These are phyloP conservation scores for Alternaria rosae DNA, from an alignment of 2,329 filamentous ascomycete species.

Conservation along the genomic window DNA sequence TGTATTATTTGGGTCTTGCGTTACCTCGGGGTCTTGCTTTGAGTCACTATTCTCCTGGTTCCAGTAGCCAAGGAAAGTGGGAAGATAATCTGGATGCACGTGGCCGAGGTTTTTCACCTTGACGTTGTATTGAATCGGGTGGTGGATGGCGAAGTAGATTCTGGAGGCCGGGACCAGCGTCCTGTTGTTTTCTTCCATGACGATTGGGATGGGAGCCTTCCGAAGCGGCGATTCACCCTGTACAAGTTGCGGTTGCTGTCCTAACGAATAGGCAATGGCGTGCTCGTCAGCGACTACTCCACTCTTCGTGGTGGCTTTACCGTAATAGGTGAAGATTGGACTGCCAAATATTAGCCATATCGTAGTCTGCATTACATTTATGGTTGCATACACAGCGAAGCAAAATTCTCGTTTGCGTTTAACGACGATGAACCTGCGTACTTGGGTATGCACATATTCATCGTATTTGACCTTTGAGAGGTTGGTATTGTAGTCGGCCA, in stretches of 20 bases:
- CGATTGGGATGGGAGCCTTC: neutral
- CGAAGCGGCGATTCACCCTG: accelerated
- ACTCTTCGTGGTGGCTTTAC: neutral
- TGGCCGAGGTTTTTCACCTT: neutral
- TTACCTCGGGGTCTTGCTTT: neutral
- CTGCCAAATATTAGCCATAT: neutral
- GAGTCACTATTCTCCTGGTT: neutral
- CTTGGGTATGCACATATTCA: constrained; percentile 13
- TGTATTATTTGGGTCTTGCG: neutral
- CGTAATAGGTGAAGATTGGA: constrained; percentile 1
- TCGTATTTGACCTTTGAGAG: constrained; percentile 7
- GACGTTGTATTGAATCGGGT: constrained; percentile 7
- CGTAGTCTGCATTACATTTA: accelerated
- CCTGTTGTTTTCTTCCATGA: neutral
- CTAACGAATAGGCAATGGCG: constrained; percentile 3
- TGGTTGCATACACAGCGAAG: constrained; percentile 3
- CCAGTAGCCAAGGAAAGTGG: constrained; percentile 4
- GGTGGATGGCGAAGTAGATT: constrained; percentile 12
- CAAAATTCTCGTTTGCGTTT: constrained; percentile 16
- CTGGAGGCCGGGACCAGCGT: neutral
- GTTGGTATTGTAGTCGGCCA: constrained; percentile 8
- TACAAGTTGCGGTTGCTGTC: neutral
- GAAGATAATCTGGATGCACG: neutral
- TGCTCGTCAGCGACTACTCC: neutral
- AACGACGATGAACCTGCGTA: constrained; percentile 24